phyloP scores from a whole-genome alignment of 441 rosid genomes.

The Arabidopsis hybrid region DNA sequence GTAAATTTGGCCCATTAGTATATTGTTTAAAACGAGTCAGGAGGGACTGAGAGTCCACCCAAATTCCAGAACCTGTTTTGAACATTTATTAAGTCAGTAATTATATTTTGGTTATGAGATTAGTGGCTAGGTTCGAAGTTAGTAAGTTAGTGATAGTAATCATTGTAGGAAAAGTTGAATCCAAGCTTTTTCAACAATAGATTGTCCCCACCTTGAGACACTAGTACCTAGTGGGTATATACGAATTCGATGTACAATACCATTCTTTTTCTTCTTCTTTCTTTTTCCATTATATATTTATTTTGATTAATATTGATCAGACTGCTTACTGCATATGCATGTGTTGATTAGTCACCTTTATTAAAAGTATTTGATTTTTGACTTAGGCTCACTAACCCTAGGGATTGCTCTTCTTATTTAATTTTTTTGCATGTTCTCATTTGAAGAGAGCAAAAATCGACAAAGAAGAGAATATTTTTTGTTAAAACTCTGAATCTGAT shows the following conservation, averaged over 20 bases:
- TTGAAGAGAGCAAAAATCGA: no score
- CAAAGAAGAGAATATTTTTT: no score
- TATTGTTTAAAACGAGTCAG: neutral
- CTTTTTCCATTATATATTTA: neutral
- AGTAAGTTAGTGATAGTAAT: constrained; percentile 34
- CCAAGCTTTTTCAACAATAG: constrained; percentile 27
- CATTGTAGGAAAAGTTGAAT: constrained; percentile 37
- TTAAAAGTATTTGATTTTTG: no score
- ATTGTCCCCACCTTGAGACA: constrained; percentile 33
- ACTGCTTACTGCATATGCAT: neutral
- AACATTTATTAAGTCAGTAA: neutral
- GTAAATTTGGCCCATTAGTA: neutral
- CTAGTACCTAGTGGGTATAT: constrained; percentile 35
- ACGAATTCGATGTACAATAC: constrained; percentile 16
- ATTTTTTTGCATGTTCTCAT: no score
- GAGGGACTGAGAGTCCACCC: neutral
- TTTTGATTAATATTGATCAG: neutral
- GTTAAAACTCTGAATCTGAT: no score
- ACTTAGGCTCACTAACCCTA: no score
- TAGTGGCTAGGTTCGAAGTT: constrained; percentile 29
- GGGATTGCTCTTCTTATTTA: no score
- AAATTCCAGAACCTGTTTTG: no score
- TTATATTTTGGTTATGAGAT: constrained; percentile 21
- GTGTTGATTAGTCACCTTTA: neutral
- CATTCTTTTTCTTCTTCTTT: neutral